Evolutionary conservation across 2,329 filamentous ascomycete species (phyloP).

Genomic region (Calonectria naviculata): DNA sequence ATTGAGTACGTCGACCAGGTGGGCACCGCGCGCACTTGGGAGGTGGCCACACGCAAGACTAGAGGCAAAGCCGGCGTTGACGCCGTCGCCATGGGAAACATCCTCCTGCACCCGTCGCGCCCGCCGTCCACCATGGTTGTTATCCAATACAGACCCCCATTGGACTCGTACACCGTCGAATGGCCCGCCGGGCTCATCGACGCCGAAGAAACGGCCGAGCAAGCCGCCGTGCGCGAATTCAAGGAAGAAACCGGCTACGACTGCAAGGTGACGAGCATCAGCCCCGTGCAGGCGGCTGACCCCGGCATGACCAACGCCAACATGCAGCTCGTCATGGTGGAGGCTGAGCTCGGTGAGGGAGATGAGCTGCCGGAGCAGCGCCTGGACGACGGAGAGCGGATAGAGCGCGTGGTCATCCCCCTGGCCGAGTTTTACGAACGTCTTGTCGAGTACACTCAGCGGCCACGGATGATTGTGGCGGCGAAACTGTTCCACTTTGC

Average conservation of each 20-base stretch:
- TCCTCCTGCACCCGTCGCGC: constrained; percentile 38
- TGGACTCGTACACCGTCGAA: constrained; percentile 41
- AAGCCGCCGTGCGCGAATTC: constrained; percentile 39
- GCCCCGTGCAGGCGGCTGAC: constrained; percentile 36
- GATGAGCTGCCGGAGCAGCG: constrained; percentile 36
- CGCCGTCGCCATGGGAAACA: constrained; percentile 41
- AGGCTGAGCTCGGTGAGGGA: constrained; percentile 33
- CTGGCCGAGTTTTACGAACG: constrained; percentile 37
- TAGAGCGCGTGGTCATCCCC: constrained; percentile 36
- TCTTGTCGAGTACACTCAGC: constrained; percentile 39
- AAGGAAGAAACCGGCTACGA: constrained; percentile 41
- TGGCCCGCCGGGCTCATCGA: constrained; percentile 41
- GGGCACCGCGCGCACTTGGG: constrained; percentile 39
- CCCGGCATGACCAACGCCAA: constrained; percentile 41
- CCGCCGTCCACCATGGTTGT: constrained; percentile 39
- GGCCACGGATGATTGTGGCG: constrained; percentile 36
- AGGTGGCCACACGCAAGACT: constrained; percentile 41
- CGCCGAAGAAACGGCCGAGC: constrained; percentile 36
- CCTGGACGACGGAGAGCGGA: constrained; percentile 39
- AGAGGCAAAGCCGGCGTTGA: constrained; percentile 37
- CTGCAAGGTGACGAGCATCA: constrained; percentile 36
- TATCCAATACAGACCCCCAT: constrained; percentile 40
- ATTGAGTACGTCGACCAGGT: constrained; percentile 42
- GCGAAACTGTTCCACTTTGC: constrained; percentile 43
- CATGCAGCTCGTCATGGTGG: constrained; percentile 41